phyloP scores from a whole-genome alignment of 768 basidiomycete species.

The Multifurca ochricompacta region DNA sequence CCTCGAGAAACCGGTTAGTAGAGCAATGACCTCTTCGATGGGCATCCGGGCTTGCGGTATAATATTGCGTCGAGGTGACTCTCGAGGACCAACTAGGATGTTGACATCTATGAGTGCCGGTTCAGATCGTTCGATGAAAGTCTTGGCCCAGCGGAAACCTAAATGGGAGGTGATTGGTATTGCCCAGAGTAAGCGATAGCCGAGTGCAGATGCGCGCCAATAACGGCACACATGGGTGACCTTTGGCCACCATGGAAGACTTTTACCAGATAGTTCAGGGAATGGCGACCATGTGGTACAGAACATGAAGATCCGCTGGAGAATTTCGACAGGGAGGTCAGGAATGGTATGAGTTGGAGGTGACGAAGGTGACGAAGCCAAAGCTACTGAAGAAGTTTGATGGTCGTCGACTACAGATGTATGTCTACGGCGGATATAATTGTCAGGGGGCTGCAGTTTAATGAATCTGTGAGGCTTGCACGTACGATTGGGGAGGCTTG shows the following conservation, averaged over 20 bases:
- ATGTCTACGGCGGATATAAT: no score
- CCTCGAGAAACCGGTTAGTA: conserved; percentile 6
- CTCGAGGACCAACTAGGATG: conserved; percentile 5
- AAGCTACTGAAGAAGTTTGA: not conserved
- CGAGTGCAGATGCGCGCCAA: conserved; percentile 12
- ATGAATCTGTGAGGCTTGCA: no score
- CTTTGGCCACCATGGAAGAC: conserved; percentile 1
- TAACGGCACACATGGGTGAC: conserved; percentile 15
- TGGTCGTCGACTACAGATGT: no score
- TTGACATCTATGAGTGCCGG: conserved; percentile 6
- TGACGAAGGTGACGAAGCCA: not conserved
- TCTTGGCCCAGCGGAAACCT: conserved; percentile 1
- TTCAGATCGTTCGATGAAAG: conserved; percentile 6
- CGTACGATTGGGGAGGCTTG: no score
- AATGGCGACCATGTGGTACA: not conserved
- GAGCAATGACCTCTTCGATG: conserved; percentile 4
- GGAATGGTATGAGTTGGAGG: not conserved
- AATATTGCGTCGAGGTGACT: no score
- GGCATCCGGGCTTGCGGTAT: not conserved
- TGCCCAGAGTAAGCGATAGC: conserved; percentile 9
- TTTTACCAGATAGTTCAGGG: no score
- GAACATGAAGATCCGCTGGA: conserved; percentile 7
- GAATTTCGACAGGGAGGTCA: conserved; percentile 9
- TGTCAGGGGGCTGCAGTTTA: no score
- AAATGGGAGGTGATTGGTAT: conserved; percentile 5